These are phyloP conservation scores for Helianthus annuus DNA, from an alignment of 129 eudicot genomes.

Conservation along the genomic window DNA sequence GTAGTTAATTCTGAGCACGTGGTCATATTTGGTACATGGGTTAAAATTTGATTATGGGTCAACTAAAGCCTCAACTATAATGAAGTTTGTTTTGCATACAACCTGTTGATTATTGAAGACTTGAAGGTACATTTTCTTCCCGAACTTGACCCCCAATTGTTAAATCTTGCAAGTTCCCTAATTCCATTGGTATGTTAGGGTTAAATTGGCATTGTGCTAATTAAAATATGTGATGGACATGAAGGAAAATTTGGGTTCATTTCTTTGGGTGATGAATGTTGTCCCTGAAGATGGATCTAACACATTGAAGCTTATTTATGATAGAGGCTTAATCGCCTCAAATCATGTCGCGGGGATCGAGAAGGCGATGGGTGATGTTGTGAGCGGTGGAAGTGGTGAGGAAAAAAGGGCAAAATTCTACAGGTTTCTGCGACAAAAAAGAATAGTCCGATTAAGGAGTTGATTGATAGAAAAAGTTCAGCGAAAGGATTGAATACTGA, in stretches of 20 bases:
- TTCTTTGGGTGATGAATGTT: slow-evolving; percentile 99
- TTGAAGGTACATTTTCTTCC: no score
- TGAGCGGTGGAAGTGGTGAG: slow-evolving; percentile 34
- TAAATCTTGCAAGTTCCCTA: background rate
- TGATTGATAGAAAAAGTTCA: slow-evolving; percentile 28
- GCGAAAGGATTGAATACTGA: slow-evolving; percentile 65
- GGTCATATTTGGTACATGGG: no score
- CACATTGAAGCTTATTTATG: slow-evolving; percentile 84
- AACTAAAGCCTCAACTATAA: no score
- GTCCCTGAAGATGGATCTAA: slow-evolving; percentile 94
- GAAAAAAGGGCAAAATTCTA: slow-evolving; percentile 19
- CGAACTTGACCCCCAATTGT: background rate
- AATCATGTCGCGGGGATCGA: slow-evolving; percentile 83
- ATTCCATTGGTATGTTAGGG: background rate
- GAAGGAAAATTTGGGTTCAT: slow-evolving; percentile 86
- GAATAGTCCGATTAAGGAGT: slow-evolving; percentile 22
- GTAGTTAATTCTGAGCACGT: no score
- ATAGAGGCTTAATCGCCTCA: slow-evolving; percentile 92
- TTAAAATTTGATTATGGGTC: no score
- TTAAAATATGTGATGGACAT: background rate
- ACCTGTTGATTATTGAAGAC: no score
- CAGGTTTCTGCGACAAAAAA: slow-evolving; percentile 10
- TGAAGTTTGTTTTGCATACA: no score
- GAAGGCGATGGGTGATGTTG: no score
- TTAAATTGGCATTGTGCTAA: background rate